phyloP scores from a whole-genome alignment of 805 yeast genomes.

The Yamadazyma kitorensis region DNA sequence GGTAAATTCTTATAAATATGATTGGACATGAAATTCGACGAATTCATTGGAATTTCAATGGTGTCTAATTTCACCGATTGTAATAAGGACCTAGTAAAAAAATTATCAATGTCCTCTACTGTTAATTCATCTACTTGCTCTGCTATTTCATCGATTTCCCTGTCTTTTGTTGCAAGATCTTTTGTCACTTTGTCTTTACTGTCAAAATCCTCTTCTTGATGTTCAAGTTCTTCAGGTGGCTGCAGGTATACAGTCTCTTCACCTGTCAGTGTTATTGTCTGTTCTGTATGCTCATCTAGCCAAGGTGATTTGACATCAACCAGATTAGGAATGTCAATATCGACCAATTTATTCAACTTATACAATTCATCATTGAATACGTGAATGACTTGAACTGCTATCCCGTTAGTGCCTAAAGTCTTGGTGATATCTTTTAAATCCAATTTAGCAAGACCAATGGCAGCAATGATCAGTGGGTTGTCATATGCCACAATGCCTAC shows the following conservation, averaged over 20 bases:
- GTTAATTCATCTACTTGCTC: conserved; percentile 28
- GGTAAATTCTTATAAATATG: conserved; percentile 75
- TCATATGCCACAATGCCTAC: conserved; percentile 70
- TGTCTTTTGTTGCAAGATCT: conserved; percentile 2
- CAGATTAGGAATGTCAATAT: conserved; percentile 26
- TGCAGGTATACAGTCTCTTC: not conserved
- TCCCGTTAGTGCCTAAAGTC: conserved; percentile 68
- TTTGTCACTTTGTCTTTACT: conserved; percentile 6
- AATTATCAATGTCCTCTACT: conserved; percentile 68
- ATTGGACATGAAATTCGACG: conserved; percentile 74
- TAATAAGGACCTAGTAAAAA: conserved; percentile 66
- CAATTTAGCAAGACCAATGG: conserved; percentile 62
- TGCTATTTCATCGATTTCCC: conserved; percentile 13
- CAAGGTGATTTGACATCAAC: conserved; percentile 39
- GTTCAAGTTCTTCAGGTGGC: conserved; percentile 4
- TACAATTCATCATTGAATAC: conserved; percentile 63
- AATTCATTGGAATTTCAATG: conserved; percentile 60
- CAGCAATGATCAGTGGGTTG: conserved; percentile 62
- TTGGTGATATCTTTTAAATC: conserved; percentile 43
- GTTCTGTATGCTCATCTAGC: conserved; percentile 2
- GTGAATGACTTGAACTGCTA: conserved; percentile 75
- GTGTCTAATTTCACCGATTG: conserved; percentile 62
- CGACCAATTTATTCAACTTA: conserved; percentile 46
- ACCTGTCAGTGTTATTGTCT: too few species aligned
- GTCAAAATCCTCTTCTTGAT: conserved; percentile 8